Evolutionary conservation across 2,329 filamentous ascomycete species (phyloP).

Genomic region (Colletotrichum sp.): DNA sequence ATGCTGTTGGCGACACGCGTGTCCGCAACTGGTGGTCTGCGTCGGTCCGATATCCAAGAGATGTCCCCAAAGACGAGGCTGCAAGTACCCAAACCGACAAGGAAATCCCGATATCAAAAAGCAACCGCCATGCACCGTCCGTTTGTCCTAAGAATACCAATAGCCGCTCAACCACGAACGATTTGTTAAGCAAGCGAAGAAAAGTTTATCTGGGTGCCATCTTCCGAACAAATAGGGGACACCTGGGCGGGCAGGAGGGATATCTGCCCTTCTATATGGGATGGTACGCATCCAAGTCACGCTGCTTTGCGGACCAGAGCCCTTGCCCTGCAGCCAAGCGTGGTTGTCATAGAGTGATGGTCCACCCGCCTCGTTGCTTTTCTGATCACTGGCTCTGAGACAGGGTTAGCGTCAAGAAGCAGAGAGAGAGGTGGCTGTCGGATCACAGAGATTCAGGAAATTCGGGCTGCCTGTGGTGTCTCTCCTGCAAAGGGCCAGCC

Average conservation of each 20-base stretch:
- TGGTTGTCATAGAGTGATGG: constrained; percentile 20
- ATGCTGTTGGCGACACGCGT: background rate
- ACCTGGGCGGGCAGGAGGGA: background rate
- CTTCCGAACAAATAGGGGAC: background rate
- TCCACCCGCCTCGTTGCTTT: constrained; percentile 18
- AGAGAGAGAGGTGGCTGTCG: background rate
- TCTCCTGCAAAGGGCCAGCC: constrained; percentile 2
- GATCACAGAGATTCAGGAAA: constrained; percentile 1
- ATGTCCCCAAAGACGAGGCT: constrained; percentile 5
- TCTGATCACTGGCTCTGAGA: constrained; percentile 18
- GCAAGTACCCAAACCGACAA: constrained; percentile 17
- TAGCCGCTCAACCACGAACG: background rate
- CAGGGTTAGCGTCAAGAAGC: constrained; percentile 20
- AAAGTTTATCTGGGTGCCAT: constrained; percentile 10
- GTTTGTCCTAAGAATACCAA: constrained; percentile 21
- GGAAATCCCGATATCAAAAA: constrained; percentile 11
- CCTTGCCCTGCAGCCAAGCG: constrained; percentile 22
- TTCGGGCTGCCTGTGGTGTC: constrained; percentile 16
- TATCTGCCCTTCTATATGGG: constrained; percentile 13
- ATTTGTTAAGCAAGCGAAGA: background rate
- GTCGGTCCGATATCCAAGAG: background rate
- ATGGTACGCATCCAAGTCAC: background rate
- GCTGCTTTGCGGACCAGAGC: constrained; percentile 2
- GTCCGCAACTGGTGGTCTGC: background rate
- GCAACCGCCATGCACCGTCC: constrained; percentile 14